These are phyloP conservation scores for Proteromonas lacertae DNA, from an alignment of 352 stramenopile species.

Conservation along the genomic window DNA sequence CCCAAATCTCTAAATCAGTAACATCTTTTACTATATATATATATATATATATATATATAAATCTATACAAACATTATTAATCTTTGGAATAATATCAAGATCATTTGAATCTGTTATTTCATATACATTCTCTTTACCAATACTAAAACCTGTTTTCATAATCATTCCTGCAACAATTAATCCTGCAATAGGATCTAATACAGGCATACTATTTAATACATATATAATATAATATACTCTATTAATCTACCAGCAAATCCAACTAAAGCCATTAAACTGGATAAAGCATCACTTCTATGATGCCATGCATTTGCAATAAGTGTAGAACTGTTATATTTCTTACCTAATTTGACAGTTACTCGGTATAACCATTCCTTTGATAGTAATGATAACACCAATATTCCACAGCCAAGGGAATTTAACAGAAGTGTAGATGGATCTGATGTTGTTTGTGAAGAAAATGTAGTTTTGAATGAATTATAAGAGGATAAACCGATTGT, in stretches of 20 bases:
- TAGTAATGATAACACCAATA: constrained; percentile 44
- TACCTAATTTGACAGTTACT: constrained; percentile 50
- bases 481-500: constrained; percentile 31
- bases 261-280: constrained; percentile 25
- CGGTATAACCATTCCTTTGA: constrained; percentile 69
- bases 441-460: no score
- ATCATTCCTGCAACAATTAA: not conserved
- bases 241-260: no score
- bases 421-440: no score
- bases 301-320: constrained; percentile 82
- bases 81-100: not conserved
- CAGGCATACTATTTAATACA: not conserved
- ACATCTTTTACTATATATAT: no score
- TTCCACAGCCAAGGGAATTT: constrained; percentile 26
- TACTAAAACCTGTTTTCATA: not conserved
- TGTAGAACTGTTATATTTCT: constrained; percentile 53
- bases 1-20: constrained; percentile 27
- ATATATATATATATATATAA: no score
- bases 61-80: not conserved
- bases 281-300: constrained; percentile 28
- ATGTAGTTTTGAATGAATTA: no score
- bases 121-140: not conserved
- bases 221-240: no score
- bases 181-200: not conserved
- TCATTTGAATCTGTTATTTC: constrained; percentile 18